These are phyloP conservation scores for Agrostemma githago DNA, from an alignment of 148 eudicot genomes.

Conservation along the genomic window DNA sequence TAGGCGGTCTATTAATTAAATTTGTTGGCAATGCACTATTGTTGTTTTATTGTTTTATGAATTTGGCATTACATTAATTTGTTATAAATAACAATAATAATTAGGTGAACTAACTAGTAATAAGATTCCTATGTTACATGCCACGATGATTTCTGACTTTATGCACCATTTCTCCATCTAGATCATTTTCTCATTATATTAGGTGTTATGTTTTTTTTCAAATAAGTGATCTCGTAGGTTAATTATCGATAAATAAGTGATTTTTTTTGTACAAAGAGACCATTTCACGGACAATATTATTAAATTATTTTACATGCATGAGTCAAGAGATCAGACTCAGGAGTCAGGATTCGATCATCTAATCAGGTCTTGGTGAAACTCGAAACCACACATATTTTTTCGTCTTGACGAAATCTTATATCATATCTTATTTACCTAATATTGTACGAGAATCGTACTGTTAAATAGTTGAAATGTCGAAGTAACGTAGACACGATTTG, in stretches of 20 bases:
- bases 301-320: no score
- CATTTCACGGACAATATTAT: background rate
- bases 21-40: slow-evolving; percentile 16
- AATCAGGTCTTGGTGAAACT: no score
- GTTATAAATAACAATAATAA: slow-evolving; percentile 5
- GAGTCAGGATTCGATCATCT: no score
- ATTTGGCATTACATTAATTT: slow-evolving; percentile 1
- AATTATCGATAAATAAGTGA: no score
- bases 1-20: background rate
- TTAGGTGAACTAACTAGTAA: slow-evolving; percentile 12
- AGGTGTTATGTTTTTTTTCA: slow-evolving; percentile 25
- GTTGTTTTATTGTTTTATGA: slow-evolving; percentile 4
- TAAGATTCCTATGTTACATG: slow-evolving; percentile 27
- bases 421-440: background rate
- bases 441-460: no score
- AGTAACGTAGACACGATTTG: background rate
- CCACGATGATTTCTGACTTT: slow-evolving; percentile 30
- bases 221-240: no score
- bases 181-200: slow-evolving; percentile 11
- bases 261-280: no score
- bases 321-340: no score
- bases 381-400: no score
- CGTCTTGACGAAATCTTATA: no score
- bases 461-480: background rate
- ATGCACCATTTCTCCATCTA: slow-evolving; percentile 28